Conservation (phyloP, 1,284 basidiomycete species). For the Austroboletus novae-zelandiae region DNA sequence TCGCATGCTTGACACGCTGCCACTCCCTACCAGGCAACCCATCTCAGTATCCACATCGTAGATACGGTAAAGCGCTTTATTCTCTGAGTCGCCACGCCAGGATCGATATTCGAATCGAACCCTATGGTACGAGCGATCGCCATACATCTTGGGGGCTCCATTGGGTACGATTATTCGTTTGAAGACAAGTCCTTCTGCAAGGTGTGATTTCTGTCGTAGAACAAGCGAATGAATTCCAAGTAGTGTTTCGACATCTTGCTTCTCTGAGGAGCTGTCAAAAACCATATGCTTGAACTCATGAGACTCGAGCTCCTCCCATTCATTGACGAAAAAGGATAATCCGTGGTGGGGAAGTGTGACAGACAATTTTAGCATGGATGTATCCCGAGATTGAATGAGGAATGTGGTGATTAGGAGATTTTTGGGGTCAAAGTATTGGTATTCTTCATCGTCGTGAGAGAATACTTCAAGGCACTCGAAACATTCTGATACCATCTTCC, state of each 20-base stretch:
- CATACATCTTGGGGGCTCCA: not conserved
- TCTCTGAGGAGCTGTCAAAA: too few species aligned
- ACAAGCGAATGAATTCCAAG: constrained; percentile 31
- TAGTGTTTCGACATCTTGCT: too few species aligned
- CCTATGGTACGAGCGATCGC: not conserved
- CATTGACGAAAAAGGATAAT: constrained; percentile 32
- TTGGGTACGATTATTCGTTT: constrained; percentile 36
- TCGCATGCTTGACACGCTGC: constrained; percentile 34
- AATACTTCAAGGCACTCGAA: constrained; percentile 34
- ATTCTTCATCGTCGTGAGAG: too few species aligned
- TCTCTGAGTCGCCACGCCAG: too few species aligned
- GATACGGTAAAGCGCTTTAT: constrained; percentile 25
- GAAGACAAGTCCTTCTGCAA: constrained; percentile 5
- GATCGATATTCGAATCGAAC: not conserved
- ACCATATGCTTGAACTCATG: constrained; percentile 4
- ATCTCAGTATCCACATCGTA: constrained; percentile 42
- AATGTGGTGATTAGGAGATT: constrained; percentile 28
- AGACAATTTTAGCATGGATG: constrained; percentile 4
- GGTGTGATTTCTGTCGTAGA: constrained; percentile 28
- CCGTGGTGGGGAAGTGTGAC: constrained; percentile 37
- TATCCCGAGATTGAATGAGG: not conserved
- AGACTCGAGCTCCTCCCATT: constrained; percentile 23
- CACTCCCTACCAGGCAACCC: constrained; percentile 36
- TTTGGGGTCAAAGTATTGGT: too few species aligned
- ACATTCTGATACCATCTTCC: constrained; percentile 29